Evolutionary conservation across 176 grass and related monocot species (phyloP).

Genomic region (Eragrostis curvula): DNA sequence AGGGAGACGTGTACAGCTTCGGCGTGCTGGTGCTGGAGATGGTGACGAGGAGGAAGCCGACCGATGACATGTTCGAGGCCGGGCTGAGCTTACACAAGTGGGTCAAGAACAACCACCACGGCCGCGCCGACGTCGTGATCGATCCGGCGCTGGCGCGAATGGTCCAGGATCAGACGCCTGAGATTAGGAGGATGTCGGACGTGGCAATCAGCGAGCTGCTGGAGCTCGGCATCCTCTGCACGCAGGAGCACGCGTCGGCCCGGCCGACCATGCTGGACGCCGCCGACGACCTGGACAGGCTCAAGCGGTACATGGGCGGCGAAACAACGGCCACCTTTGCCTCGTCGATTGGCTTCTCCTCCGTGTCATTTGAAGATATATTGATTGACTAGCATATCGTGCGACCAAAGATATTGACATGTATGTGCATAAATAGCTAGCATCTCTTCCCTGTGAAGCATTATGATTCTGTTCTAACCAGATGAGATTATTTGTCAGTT

Average conservation of each 20-base stretch:
- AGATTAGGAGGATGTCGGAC: conserved; percentile 81
- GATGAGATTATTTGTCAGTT: neutral
- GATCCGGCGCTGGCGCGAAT: conserved; percentile 45
- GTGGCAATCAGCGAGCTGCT: conserved; percentile 80
- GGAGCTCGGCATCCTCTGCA: conserved; percentile 83
- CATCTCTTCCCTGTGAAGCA: neutral
- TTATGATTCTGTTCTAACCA: neutral
- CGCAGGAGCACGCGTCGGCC: conserved; percentile 58
- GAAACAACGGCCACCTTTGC: conserved; percentile 80
- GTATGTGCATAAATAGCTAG: neutral
- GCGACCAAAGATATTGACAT: conserved; percentile 7
- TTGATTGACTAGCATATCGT: conserved; percentile 22
- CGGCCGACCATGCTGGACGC: conserved; percentile 85
- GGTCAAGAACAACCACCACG: conserved; percentile 73
- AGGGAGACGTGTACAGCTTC: conserved; percentile 95
- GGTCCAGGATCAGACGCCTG: conserved; percentile 59
- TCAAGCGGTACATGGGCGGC: conserved; percentile 80
- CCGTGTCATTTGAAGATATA: conserved; percentile 61
- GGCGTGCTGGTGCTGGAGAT: conserved; percentile 79
- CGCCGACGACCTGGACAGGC: conserved; percentile 75
- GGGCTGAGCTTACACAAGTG: conserved; percentile 76
- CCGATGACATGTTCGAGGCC: conserved; percentile 74
- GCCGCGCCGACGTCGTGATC: conserved; percentile 48
- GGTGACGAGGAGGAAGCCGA: conserved; percentile 71
- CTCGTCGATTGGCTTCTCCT: conserved; percentile 75